phyloP scores from a whole-genome alignment of 2,329 filamentous ascomycete species.

The Pyricularia sp. region DNA sequence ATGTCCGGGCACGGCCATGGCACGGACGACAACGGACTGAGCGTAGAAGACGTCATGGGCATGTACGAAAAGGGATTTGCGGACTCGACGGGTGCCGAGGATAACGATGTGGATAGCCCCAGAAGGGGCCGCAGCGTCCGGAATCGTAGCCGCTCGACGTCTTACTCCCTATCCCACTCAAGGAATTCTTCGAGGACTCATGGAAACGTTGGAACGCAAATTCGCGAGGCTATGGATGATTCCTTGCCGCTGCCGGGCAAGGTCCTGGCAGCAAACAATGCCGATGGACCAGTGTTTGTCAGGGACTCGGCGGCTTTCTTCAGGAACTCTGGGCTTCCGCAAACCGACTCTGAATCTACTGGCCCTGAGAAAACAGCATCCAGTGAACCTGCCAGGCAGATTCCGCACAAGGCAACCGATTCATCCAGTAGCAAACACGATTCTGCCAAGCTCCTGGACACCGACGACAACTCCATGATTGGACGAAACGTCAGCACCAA shows the following conservation, averaged over 20 bases:
- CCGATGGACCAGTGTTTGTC: constrained; percentile 20
- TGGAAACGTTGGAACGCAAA: constrained; percentile 20
- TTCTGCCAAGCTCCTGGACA: constrained; percentile 38
- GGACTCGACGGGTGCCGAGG: constrained; percentile 37
- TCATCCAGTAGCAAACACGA: constrained; percentile 32
- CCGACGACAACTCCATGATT: constrained; percentile 11
- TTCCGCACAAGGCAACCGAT: constrained; percentile 12
- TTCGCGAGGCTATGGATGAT: constrained; percentile 31
- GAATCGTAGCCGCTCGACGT: neutral
- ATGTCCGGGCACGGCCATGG: constrained; percentile 9
- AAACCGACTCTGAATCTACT: constrained; percentile 22
- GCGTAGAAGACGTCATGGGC: constrained; percentile 60
- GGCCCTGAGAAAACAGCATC: constrained; percentile 10
- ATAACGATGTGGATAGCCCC: constrained; percentile 21
- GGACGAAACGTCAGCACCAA: neutral
- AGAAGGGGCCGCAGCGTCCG: constrained; percentile 20
- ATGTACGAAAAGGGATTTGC: constrained; percentile 58
- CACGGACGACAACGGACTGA: constrained; percentile 44
- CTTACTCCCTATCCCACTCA: neutral
- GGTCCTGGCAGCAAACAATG: constrained; percentile 9
- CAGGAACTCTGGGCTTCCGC: constrained; percentile 21
- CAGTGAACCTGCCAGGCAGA: constrained; percentile 3
- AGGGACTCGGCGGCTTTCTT: constrained; percentile 30
- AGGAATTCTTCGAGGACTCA: neutral
- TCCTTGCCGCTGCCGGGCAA: constrained; percentile 19